These are phyloP conservation scores for Penicillium cinerascens DNA, from an alignment of 495 filamentous ascomycete genomes.

Conservation along the genomic window DNA sequence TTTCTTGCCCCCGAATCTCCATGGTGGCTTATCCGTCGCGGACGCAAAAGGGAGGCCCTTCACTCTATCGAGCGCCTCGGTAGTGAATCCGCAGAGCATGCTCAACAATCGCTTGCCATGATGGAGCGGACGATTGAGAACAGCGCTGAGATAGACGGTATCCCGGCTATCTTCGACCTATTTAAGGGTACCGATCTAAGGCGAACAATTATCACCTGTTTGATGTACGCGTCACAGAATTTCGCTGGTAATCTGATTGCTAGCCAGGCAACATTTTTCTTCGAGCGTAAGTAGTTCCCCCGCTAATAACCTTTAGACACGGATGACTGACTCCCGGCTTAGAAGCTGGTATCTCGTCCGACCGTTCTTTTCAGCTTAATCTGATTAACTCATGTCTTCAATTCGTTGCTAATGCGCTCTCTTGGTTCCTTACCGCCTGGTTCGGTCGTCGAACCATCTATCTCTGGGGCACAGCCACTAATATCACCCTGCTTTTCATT, in stretches of 20 bases:
- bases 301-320: too few relatives aligned
- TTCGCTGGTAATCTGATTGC: constrained; percentile 31
- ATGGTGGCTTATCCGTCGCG: constrained; percentile 55
- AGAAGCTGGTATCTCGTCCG: constrained; percentile 23
- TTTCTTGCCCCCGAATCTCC: constrained; percentile 64
- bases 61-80: constrained; percentile 57
- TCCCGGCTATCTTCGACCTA: constrained; percentile 59
- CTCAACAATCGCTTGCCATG: constrained; percentile 67
- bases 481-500: constrained; percentile 26
- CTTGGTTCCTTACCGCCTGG: constrained; percentile 26
- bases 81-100: constrained; percentile 54
- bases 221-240: constrained; percentile 47
- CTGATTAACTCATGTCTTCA: constrained; percentile 39
- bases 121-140: constrained; percentile 71
- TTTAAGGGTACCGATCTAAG: constrained; percentile 66
- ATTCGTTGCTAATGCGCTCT: constrained; percentile 29
- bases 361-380: constrained; percentile 32
- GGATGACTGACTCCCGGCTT: too few relatives aligned
- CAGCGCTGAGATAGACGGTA: constrained; percentile 53
- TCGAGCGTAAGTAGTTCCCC: too few relatives aligned
- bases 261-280: constrained; percentile 28
- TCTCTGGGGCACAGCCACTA: constrained; percentile 38
- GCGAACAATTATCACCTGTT: constrained; percentile 63
- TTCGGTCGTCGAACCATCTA: constrained; percentile 49
- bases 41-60: constrained; percentile 59